Evolutionary conservation across 768 basidiomycete species (phyloP), one percentile per base, ranked within the genome.

Genomic region (Tubosaeta sp.): DNA sequence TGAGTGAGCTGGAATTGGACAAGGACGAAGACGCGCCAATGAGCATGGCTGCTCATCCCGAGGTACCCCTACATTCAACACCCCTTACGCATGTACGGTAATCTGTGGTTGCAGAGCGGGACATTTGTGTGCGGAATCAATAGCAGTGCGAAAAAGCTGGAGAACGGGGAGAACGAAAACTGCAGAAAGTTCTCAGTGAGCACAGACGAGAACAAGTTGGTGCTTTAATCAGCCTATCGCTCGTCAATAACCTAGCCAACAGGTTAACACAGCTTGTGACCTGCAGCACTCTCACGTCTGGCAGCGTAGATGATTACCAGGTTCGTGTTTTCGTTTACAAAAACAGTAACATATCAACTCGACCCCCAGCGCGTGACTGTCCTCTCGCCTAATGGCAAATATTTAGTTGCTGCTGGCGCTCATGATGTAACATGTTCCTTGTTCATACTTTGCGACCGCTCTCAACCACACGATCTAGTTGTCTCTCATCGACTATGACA

Each of bases 21-120:
- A 78, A 68, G 27, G 87, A 83, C 31, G 94, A 94, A 65, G 96
- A 98, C 69, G 89, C 88, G 5, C 94, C 96, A n/a, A 97, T 94
- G 91, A 95, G 93, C 65, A 85, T 97, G 77, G 84, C 86, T 16
- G 78, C 81, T 12, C 71, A 87, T 63, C 68, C 73, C 9, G 67
- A 81, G 70, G 90, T 87, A 67, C 54, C 38, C 70, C 44, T 27
- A 35, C 6, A 39, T 27, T 16, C 46, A 35, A 44, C 55, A 21
- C 52, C 8, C 25, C 25, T 24, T 18, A 13, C 16, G 19, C 2
- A 27, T 42, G 21, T 29, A 21, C n/a, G 38, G 14, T 53, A 34
- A 59, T 27, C 25, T 39, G 24, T 42, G 38, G 22, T 18, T 36
- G 34, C 54, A 80, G 77, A 71, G 66, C 44, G 73, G 77, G 64